phyloP scores from a whole-genome alignment of 495 filamentous ascomycete genomes.

The Penicillium daleae region DNA sequence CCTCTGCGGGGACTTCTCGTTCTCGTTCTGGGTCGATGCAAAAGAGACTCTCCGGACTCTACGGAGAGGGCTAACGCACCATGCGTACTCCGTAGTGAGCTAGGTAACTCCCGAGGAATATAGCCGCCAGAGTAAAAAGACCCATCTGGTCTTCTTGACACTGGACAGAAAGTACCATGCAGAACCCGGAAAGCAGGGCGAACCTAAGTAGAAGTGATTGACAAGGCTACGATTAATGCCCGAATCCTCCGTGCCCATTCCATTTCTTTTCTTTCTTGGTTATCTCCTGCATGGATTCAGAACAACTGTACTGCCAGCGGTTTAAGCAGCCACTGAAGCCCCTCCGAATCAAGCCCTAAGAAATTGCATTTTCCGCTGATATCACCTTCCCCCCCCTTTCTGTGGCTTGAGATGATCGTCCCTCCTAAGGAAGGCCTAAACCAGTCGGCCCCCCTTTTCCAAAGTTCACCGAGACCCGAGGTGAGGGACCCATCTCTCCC shows the following conservation, averaged over 20 bases:
- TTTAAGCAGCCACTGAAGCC: conserved; percentile 11
- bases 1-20: not conserved
- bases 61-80: not conserved
- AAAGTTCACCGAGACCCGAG: conserved; percentile 21
- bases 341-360: conserved; percentile 16
- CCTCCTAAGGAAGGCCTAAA: not conserved
- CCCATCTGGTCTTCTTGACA: too few relatives aligned
- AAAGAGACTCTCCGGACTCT: not conserved
- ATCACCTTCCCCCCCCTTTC: not conserved
- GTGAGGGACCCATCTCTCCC: conserved; percentile 18
- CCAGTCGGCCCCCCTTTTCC: conserved; percentile 13
- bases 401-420: conserved; percentile 30
- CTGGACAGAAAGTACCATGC: not conserved
- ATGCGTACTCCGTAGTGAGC: too few relatives aligned
- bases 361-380: conserved; percentile 9
- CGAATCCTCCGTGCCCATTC: conserved; percentile 1
- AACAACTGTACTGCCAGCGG: not conserved
- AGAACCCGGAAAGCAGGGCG: conserved; percentile 2
- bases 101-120: not conserved
- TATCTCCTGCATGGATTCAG: conserved; percentile 16
- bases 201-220: not conserved
- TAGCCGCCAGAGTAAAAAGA: too few relatives aligned
- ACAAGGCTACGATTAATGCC: conserved; percentile 19
- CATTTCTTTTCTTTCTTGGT: not conserved
- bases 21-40: not conserved